phyloP scores from a whole-genome alignment of 495 filamentous ascomycete genomes.

The Parathielavia hyrcaniae region DNA sequence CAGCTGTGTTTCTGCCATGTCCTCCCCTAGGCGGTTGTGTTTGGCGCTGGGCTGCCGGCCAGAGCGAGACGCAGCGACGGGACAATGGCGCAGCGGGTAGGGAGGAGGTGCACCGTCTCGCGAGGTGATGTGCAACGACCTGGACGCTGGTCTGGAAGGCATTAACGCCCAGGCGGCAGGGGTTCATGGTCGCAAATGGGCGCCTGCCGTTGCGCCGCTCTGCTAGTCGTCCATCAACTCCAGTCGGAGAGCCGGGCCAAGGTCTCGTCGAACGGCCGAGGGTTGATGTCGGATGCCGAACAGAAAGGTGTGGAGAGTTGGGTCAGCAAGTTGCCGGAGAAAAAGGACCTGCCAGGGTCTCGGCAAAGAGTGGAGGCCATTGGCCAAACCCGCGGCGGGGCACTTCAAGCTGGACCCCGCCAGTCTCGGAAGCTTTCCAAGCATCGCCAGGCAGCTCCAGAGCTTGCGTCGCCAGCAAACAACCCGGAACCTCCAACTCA shows the following conservation, averaged over 20 bases:
- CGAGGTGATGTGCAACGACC: conserved; percentile 22
- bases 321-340: background rate
- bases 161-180: conserved; percentile 29
- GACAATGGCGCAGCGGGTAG: conserved; percentile 7
- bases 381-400: background rate
- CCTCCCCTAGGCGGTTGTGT: background rate
- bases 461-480: conserved; percentile 4
- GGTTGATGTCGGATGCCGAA: background rate
- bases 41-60: background rate
- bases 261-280: background rate
- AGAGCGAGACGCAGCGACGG: conserved; percentile 20
- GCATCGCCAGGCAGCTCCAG: conserved; percentile 3
- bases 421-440: background rate
- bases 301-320: background rate
- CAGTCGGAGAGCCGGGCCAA: background rate
- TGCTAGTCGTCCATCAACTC: conserved; percentile 27
- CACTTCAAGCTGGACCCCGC: background rate
- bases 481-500: too few species aligned
- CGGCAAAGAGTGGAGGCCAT: background rate
- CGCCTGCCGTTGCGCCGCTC: conserved; percentile 25
- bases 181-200: conserved; percentile 28
- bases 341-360: background rate
- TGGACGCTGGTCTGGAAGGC: conserved; percentile 30
- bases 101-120: conserved; percentile 14
- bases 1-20: background rate